Percentiles rank a stretch among this genome's conserved stretches.
Evolutionary conservation across 1,284 basidiomycete species (phyloP).

Genomic region (Mycena citricolor): DNA sequence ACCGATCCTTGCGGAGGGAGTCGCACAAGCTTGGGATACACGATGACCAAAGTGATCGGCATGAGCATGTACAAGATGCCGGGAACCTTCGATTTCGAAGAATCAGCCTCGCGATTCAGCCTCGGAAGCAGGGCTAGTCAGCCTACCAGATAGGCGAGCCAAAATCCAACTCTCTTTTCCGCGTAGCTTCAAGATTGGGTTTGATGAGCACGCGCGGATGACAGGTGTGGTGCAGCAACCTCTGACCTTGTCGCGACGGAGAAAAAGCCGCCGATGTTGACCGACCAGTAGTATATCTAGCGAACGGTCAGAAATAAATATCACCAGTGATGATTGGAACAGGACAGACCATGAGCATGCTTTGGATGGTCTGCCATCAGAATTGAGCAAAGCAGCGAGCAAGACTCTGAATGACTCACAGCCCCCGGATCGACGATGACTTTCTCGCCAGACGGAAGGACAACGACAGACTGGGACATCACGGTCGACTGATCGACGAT

Average conservation of each 20-base stretch:
- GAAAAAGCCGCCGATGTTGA: constrained; percentile 41
- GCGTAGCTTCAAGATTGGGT: constrained; percentile 20
- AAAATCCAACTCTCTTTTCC: constrained; percentile 32
- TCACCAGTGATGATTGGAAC: too few relatives aligned
- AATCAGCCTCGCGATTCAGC: not conserved
- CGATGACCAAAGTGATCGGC: constrained; percentile 41
- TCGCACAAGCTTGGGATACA: constrained; percentile 40
- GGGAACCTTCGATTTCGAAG: constrained; percentile 25
- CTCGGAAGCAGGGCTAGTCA: not conserved
- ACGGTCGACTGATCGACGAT: constrained; percentile 27
- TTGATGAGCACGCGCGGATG: constrained; percentile 1
- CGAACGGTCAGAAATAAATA: too few relatives aligned
- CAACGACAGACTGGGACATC: constrained; percentile 23
- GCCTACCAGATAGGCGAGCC: constrained; percentile 28
- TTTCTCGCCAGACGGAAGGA: constrained; percentile 25
- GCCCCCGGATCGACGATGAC: constrained; percentile 28
- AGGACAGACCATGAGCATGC: constrained; percentile 15
- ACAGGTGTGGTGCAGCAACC: too few relatives aligned
- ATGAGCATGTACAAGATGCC: constrained; percentile 31
- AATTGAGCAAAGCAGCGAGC: constrained; percentile 7
- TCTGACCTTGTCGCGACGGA: constrained; percentile 29
- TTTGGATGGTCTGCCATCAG: constrained; percentile 18
- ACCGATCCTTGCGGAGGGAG: constrained; percentile 49
- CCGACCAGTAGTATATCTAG: constrained; percentile 32
- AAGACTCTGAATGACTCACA: constrained; percentile 13